Percentiles rank a stretch among this genome's conserved stretches.
Evolutionary conservation across 345 rosid species (phyloP).

Genomic region (Noccaea caerulescens): DNA sequence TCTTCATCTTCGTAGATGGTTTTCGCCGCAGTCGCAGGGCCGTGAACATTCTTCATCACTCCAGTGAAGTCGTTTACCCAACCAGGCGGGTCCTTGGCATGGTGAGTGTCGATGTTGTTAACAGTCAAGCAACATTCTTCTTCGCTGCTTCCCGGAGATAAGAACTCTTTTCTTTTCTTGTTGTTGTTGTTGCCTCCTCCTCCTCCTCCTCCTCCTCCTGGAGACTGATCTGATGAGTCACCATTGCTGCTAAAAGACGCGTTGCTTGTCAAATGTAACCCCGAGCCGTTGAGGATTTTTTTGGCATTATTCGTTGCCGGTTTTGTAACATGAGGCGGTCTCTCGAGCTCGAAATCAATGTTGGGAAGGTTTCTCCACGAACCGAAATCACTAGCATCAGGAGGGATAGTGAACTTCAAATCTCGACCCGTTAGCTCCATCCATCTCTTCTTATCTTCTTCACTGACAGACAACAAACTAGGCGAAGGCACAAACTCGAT

Average conservation of each 20-base stretch:
- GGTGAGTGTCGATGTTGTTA: slow-evolving; percentile 56
- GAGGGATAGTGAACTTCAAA: slow-evolving; percentile 71
- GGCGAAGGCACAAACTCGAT: slow-evolving; percentile 89
- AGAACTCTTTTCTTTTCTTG: slow-evolving; percentile 78
- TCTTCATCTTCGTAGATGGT: slow-evolving; percentile 87
- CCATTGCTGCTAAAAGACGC: slow-evolving; percentile 68
- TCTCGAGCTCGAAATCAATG: slow-evolving; percentile 88
- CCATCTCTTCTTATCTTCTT: slow-evolving; percentile 94
- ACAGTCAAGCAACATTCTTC: slow-evolving; percentile 65
- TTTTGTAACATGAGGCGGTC: slow-evolving; percentile 59
- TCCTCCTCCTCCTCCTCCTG: slow-evolving; percentile 46
- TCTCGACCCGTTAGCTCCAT: slow-evolving; percentile 90
- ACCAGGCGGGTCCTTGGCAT: slow-evolving; percentile 56
- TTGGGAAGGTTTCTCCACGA: slow-evolving; percentile 95
- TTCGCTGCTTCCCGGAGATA: slow-evolving; percentile 64
- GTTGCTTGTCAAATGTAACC: slow-evolving; percentile 76
- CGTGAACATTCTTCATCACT: slow-evolving; percentile 72
- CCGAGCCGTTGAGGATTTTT: slow-evolving; percentile 79
- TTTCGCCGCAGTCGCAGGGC: slow-evolving; percentile 95
- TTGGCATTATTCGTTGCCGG: slow-evolving; percentile 54
- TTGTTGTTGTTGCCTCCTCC: slow-evolving; percentile 35
- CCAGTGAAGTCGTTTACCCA: slow-evolving; percentile 85
- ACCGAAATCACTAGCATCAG: slow-evolving; percentile 88
- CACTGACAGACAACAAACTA: slow-evolving; percentile 66
- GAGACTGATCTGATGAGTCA: slow-evolving; percentile 72